Conservation (phyloP, 306 rosid genomes). For the Datisca glomerata region DNA sequence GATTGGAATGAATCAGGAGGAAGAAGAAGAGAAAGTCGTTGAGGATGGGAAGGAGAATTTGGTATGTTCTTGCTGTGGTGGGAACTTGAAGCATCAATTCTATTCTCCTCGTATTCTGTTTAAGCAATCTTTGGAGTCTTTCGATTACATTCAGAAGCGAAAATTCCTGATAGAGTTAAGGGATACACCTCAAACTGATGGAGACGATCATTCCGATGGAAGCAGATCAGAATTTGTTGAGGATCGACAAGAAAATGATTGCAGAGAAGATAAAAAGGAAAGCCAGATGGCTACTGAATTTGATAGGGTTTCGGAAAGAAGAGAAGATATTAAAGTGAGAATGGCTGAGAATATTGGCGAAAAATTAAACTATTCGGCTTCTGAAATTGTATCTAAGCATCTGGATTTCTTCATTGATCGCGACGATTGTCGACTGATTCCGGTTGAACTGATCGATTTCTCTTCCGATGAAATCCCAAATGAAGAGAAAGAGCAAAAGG, state of each 20-base stretch:
- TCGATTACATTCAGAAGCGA: constrained; percentile 42
- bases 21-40: constrained; percentile 23
- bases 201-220: constrained; percentile 33
- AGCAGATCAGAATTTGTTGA: constrained; percentile 38
- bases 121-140: constrained; percentile 55
- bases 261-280: constrained; percentile 22
- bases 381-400: constrained; percentile 36
- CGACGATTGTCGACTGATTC: constrained; percentile 68
- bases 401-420: constrained; percentile 76
- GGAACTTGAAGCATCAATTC: constrained; percentile 28
- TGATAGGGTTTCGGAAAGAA: constrained; percentile 27
- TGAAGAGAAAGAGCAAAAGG: constrained; percentile 22
- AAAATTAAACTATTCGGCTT: constrained; percentile 10
- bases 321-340: constrained; percentile 25
- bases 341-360: constrained; percentile 13
- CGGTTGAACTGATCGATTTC: constrained; percentile 56
- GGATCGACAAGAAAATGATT: constrained; percentile 31
- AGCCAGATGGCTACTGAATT: constrained; percentile 29
- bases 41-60: constrained; percentile 31
- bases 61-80: constrained; percentile 59
- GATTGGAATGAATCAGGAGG: too few relatives aligned
- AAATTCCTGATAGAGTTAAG: constrained; percentile 24
- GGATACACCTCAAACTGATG: constrained; percentile 29
- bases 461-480: constrained; percentile 13
- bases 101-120: constrained; percentile 57